Percentiles rank a stretch among this genome's conserved stretches.
These are phyloP conservation scores for Kwoniella mangroviensis DNA, from an alignment of 768 basidiomycete genomes.

Conservation along the genomic window DNA sequence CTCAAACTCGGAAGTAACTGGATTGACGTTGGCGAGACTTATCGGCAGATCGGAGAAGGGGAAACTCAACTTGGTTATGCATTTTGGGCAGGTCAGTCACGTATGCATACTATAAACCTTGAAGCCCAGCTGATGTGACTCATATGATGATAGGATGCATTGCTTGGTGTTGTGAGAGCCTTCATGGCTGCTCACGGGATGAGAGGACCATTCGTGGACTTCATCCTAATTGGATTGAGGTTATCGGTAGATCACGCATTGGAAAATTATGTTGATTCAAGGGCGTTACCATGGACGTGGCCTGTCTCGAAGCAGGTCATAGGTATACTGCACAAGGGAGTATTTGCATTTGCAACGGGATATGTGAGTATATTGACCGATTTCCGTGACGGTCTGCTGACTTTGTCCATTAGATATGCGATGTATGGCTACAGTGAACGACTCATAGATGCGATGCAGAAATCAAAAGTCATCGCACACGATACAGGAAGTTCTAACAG, in stretches of 20 bases:
- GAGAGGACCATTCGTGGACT: constrained; percentile 24
- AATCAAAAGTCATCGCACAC: background rate
- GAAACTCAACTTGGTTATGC: constrained; percentile 30
- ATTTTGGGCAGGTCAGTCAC: constrained; percentile 26
- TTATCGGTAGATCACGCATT: constrained; percentile 30
- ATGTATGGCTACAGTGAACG: constrained; percentile 9
- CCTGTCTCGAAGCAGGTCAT: constrained; percentile 32
- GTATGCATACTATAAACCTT: background rate
- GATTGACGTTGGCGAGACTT: constrained; percentile 21
- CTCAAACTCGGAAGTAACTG: constrained; percentile 32
- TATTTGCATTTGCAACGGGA: constrained; percentile 33
- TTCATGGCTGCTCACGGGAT: constrained; percentile 24
- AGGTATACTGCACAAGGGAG: constrained; percentile 30
- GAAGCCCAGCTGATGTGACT: too few relatives aligned
- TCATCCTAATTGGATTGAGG: constrained; percentile 28
- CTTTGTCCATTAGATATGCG: constrained; percentile 4
- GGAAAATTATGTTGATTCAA: constrained; percentile 29
- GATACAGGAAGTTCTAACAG: background rate
- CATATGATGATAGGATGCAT: constrained; percentile 11
- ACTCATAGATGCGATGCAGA: background rate
- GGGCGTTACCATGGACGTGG: constrained; percentile 37
- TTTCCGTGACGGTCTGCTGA: background rate
- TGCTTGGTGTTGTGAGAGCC: constrained; percentile 22
- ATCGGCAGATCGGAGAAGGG: constrained; percentile 22
- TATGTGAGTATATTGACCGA: constrained; percentile 16